Percentiles rank a stretch among this genome's conserved stretches.
These are phyloP conservation scores for Aphanomyces invadans DNA, from an alignment of 352 stramenopile species.

Conservation along the genomic window DNA sequence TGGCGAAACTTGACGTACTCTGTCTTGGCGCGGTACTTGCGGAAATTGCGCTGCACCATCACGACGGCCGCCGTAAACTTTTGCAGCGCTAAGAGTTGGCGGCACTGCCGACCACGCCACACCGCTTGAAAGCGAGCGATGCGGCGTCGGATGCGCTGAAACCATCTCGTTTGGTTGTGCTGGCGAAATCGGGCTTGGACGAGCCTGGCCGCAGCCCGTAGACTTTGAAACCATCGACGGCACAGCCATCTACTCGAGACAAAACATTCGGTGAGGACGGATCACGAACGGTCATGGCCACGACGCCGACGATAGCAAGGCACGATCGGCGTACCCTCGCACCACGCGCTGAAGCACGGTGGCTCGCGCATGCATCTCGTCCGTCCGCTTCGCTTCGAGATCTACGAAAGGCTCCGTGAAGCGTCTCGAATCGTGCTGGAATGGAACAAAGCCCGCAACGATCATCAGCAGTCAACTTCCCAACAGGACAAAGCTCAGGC, in stretches of 20 bases:
- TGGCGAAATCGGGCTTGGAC: constrained; percentile 5
- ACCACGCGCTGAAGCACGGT: neutral
- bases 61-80: constrained; percentile 39
- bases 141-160: constrained; percentile 29
- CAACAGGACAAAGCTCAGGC: constrained; percentile 47
- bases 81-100: constrained; percentile 25
- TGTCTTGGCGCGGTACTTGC: constrained; percentile 39
- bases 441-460: no score
- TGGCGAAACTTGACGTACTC: constrained; percentile 49
- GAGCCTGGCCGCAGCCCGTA: neutral
- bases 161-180: neutral
- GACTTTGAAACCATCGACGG: constrained; percentile 34
- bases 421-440: no score
- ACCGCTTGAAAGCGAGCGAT: constrained; percentile 59
- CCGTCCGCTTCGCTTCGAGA: neutral
- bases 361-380: neutral
- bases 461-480: no score
- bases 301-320: constrained; percentile 31
- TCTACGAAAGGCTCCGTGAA: neutral
- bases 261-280: no score
- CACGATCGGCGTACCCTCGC: neutral
- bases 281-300: no score
- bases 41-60: constrained; percentile 46
- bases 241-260: constrained; percentile 39
- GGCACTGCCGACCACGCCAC: constrained; percentile 39